phyloP scores from a whole-genome alignment of 306 rosid species.

The Phaseolus lunatus region DNA sequence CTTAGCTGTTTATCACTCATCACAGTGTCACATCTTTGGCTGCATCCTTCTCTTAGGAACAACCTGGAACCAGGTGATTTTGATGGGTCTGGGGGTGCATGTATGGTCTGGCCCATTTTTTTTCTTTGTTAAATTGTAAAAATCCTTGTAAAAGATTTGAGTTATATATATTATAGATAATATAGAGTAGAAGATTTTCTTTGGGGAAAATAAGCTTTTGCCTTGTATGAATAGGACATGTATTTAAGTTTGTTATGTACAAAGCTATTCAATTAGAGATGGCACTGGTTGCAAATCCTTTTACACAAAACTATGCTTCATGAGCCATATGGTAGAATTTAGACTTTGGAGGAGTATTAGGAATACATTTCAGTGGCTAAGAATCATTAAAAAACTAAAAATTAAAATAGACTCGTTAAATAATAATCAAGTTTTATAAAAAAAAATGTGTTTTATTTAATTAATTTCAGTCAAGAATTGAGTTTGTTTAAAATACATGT shows the following conservation, averaged over 20 bases:
- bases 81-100: conserved; percentile 46
- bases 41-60: conserved; percentile 53
- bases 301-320: neutral
- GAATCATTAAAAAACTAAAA: too few relatives aligned
- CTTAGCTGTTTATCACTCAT: conserved; percentile 48
- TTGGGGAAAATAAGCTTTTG: conserved; percentile 46
- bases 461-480: neutral
- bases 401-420: neutral
- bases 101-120: conserved; percentile 42
- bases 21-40: conserved; percentile 45
- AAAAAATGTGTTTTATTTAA: neutral
- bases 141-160: conserved; percentile 73
- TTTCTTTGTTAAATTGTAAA: conserved; percentile 58
- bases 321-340: neutral
- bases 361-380: too few relatives aligned
- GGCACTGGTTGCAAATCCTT: conserved; percentile 18
- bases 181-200: conserved; percentile 57
- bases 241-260: conserved; percentile 44
- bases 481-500: too few relatives aligned
- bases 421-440: neutral
- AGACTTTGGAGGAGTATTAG: too few relatives aligned
- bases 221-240: conserved; percentile 41
- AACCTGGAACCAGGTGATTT: conserved; percentile 60
- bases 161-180: conserved; percentile 61
- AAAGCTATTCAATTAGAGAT: conserved; percentile 44